Percentiles rank a stretch among this genome's conserved stretches.
These are phyloP conservation scores for Pseudocercospora fijiensis DNA, from an alignment of 2,329 filamentous ascomycete species.

Conservation along the genomic window DNA sequence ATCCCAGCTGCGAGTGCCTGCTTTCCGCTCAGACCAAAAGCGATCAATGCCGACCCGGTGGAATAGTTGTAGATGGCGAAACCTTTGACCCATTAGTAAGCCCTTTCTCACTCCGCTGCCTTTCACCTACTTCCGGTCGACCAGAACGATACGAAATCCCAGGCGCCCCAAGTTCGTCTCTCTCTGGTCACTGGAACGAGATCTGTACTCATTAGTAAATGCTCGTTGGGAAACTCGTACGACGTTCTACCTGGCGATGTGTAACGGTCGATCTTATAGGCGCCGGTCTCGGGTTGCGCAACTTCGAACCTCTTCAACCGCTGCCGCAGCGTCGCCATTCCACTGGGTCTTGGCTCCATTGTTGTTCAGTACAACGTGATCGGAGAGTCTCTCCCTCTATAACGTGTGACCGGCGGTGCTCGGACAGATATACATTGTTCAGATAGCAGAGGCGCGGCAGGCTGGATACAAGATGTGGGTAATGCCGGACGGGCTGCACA, in stretches of 20 bases:
- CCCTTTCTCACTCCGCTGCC: not conserved
- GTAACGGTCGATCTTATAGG: slow-evolving; percentile 19
- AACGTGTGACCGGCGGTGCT: not conserved
- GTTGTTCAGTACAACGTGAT: not conserved
- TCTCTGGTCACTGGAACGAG: slow-evolving; percentile 7
- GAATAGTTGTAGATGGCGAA: slow-evolving; percentile 26
- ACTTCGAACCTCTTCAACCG: slow-evolving; percentile 15
- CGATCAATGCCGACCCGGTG: slow-evolving; percentile 21
- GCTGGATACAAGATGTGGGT: not conserved
- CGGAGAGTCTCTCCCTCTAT: not conserved
- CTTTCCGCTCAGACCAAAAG: slow-evolving; percentile 20
- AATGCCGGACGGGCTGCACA: not conserved
- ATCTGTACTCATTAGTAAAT: slow-evolving; percentile 2
- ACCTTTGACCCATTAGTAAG: slow-evolving; percentile 1
- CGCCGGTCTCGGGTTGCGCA: slow-evolving; percentile 14
- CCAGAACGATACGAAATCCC: slow-evolving; percentile 17
- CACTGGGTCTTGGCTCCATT: not conserved
- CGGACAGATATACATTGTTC: not conserved
- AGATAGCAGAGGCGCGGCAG: not conserved
- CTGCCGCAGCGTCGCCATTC: not conserved
- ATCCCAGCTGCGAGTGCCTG: slow-evolving; percentile 22
- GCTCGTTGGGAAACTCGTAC: not conserved
- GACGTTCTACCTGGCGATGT: slow-evolving; percentile 17
- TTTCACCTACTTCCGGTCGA: slow-evolving; percentile 13
- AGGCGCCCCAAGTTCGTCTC: slow-evolving; percentile 10